phyloP scores from a whole-genome alignment of 306 rosid species.

The Hippophae tibetana region DNA sequence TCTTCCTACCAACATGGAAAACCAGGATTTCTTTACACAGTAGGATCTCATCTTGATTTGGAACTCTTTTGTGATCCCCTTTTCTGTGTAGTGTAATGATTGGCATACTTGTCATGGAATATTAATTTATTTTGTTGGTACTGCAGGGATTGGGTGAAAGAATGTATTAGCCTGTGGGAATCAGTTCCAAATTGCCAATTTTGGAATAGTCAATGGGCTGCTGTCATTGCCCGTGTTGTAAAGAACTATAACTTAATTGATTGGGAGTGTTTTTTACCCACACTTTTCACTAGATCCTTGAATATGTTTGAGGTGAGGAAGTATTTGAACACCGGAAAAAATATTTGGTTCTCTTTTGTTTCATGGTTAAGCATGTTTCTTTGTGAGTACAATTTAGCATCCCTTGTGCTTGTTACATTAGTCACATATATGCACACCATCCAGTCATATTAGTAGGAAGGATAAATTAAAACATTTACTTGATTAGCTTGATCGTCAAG shows the following conservation, averaged over 20 bases:
- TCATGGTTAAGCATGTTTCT: constrained; percentile 13
- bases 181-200: constrained; percentile 96
- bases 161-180: constrained; percentile 69
- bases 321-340: constrained; percentile 21
- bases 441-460: constrained; percentile 7
- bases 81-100: not conserved
- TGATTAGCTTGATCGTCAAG: constrained; percentile 14
- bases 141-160: constrained; percentile 67
- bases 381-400: not conserved
- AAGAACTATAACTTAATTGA: constrained; percentile 61
- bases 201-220: constrained; percentile 98
- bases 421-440: constrained; percentile 11
- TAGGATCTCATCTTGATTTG: constrained; percentile 36
- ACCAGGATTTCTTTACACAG: constrained; percentile 72
- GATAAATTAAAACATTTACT: constrained; percentile 2
- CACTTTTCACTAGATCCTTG: constrained; percentile 81
- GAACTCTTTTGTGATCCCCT: constrained; percentile 19
- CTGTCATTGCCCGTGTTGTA: constrained; percentile 80
- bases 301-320: constrained; percentile 90
- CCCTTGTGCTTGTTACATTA: constrained; percentile 3
- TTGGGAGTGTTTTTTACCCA: constrained; percentile 78
- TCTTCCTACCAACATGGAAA: constrained; percentile 84
- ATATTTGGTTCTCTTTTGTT: not conserved
- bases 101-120: constrained; percentile 8
- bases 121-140: constrained; percentile 24